Conservation (phyloP, 345 rosid genomes). For the Dimocarpus longan region DNA sequence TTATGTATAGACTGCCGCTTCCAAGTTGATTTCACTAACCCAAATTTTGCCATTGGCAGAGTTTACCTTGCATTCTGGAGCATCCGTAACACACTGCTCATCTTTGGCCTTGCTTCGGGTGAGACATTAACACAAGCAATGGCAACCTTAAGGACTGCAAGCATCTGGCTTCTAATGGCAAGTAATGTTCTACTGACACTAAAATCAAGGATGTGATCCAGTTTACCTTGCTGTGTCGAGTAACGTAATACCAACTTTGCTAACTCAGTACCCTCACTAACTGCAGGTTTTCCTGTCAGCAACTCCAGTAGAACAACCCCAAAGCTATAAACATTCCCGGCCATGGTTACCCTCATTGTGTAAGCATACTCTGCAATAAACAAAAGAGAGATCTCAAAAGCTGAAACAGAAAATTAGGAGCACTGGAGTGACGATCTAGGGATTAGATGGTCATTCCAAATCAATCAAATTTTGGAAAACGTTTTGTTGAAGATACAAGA, state of each 20-base stretch:
- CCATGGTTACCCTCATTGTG: slow-evolving; percentile 85
- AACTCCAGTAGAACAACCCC: slow-evolving; percentile 82
- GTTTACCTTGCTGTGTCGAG: slow-evolving; percentile 44
- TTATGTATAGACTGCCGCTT: background rate
- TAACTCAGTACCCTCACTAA: slow-evolving; percentile 69
- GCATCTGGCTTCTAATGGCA: slow-evolving; percentile 67
- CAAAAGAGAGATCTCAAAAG: background rate
- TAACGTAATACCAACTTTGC: slow-evolving; percentile 75
- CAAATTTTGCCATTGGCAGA: background rate
- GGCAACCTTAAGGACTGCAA: slow-evolving; percentile 70
- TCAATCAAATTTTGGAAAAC: background rate
- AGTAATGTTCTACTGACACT: slow-evolving; percentile 63
- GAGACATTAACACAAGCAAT: slow-evolving; percentile 65
- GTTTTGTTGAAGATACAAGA: background rate
- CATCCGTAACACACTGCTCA: slow-evolving; percentile 77
- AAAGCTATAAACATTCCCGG: slow-evolving; percentile 80
- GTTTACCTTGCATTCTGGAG: slow-evolving; percentile 59
- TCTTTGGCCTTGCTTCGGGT: slow-evolving; percentile 78
- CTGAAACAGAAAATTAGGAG: background rate
- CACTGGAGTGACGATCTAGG: background rate
- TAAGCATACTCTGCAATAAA: slow-evolving; percentile 81
- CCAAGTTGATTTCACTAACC: background rate
- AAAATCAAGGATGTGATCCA: slow-evolving; percentile 68
- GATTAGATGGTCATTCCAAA: background rate
- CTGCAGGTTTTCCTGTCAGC: slow-evolving; percentile 79